Evolutionary conservation across 1,284 basidiomycete genomes (phyloP).

Genomic region (Pyrrhoderma lamaoense): DNA sequence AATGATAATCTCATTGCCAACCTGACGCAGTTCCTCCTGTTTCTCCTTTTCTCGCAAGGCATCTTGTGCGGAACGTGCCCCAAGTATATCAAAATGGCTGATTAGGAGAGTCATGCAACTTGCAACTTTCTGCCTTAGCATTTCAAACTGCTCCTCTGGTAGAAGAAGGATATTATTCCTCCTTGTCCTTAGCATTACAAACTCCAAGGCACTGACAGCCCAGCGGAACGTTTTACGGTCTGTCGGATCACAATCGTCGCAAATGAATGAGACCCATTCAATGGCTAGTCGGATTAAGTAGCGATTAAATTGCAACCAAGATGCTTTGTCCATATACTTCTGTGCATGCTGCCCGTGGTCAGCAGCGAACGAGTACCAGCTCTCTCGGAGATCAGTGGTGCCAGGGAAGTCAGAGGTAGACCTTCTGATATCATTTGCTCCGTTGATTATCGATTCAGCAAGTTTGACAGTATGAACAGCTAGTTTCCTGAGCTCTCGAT

Average conservation of each 20-base stretch:
- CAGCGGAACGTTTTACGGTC: conserved; percentile 97
- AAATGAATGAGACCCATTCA: conserved; percentile 97
- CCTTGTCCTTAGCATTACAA: conserved; percentile 84
- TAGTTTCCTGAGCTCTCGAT: conserved; percentile 88
- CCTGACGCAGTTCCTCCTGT: conserved; percentile 64
- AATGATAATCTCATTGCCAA: conserved; percentile 42
- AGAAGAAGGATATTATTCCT: conserved; percentile 89
- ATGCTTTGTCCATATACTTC: conserved; percentile 75
- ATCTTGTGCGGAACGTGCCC: conserved; percentile 62
- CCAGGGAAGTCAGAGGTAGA: conserved; percentile 56
- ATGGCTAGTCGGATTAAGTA: conserved; percentile 85
- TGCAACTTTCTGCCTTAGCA: conserved; percentile 88
- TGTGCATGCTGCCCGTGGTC: conserved; percentile 88
- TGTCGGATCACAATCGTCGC: conserved; percentile 94
- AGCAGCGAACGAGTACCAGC: conserved; percentile 96
- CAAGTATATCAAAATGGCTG: conserved; percentile 96
- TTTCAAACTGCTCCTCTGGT: conserved; percentile 81
- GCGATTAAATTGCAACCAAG: conserved; percentile 72
- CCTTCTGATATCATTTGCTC: conserved; percentile 75
- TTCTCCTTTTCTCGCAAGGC: conserved; percentile 87
- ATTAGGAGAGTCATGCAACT: conserved; percentile 95
- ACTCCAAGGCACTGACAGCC: conserved; percentile 96
- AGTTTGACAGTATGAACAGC: conserved; percentile 83
- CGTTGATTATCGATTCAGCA: conserved; percentile 89
- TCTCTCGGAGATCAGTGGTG: conserved; percentile 86